phyloP scores from a whole-genome alignment of 2,329 filamentous ascomycete genomes.

The Epichloe scottii region DNA sequence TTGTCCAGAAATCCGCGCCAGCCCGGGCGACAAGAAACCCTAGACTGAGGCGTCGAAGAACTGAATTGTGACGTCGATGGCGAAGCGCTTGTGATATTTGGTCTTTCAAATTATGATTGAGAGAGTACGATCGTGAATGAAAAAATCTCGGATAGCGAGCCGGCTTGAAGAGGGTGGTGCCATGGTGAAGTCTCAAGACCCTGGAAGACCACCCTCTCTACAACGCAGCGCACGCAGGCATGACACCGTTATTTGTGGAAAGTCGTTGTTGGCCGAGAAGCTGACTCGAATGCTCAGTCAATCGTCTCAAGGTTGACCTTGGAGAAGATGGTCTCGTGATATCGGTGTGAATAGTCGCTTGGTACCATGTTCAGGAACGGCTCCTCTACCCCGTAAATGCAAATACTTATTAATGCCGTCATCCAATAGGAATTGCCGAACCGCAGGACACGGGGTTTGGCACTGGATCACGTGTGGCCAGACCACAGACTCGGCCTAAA shows the following conservation, averaged over 20 bases:
- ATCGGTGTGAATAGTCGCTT: background rate
- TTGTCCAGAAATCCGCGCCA: background rate
- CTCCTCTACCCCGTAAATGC: too few species aligned
- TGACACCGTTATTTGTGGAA: constrained; percentile 1
- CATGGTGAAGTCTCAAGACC: constrained; percentile 34
- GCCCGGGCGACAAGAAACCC: background rate
- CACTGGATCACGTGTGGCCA: background rate
- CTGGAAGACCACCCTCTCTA: constrained; percentile 36
- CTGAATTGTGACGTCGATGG: background rate
- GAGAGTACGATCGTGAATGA: background rate
- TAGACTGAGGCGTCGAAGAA: background rate
- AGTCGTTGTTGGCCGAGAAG: constrained; percentile 2
- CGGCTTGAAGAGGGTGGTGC: constrained; percentile 40
- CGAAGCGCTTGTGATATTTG: background rate
- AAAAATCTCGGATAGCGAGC: constrained; percentile 14
- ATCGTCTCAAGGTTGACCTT: background rate
- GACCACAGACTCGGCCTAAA: background rate
- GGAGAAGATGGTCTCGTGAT: constrained; percentile 2
- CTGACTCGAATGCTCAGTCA: background rate
- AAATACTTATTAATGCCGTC: background rate
- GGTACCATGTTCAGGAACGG: background rate
- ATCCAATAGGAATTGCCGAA: background rate
- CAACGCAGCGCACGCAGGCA: constrained; percentile 31
- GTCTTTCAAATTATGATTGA: background rate
- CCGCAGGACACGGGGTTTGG: background rate